Percentiles rank a stretch among this genome's conserved stretches.
These are phyloP conservation scores for Plasmopara muralis DNA, from an alignment of 352 stramenopile genomes.

Conservation along the genomic window DNA sequence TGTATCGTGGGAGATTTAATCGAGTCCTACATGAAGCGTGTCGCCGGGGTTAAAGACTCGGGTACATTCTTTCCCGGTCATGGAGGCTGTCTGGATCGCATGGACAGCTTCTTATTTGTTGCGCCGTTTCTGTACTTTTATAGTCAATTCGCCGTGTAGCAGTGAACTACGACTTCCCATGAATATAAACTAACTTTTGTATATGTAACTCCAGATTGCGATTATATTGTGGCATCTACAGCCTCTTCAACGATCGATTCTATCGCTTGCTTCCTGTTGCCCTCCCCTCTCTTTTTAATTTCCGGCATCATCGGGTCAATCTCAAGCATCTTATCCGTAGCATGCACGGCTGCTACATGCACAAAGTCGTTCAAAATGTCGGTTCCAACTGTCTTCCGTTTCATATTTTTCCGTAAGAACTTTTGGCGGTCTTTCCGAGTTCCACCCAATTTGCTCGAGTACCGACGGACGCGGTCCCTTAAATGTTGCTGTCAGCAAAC, in stretches of 20 bases:
- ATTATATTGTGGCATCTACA: constrained; percentile 49
- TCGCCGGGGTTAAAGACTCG: constrained; percentile 64
- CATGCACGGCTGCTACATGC: constrained; percentile 13
- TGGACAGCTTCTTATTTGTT: constrained; percentile 73
- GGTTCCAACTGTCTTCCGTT: constrained; percentile 12
- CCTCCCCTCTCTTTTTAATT: constrained; percentile 9
- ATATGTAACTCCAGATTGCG: constrained; percentile 1
- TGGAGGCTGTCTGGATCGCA: constrained; percentile 69
- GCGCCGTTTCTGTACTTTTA: constrained; percentile 60
- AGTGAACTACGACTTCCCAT: too few relatives aligned
- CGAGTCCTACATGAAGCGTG: constrained; percentile 67
- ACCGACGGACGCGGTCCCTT: constrained; percentile 65
- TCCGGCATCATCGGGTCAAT: constrained; percentile 11
- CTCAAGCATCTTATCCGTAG: constrained; percentile 4
- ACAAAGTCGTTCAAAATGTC: constrained; percentile 32
- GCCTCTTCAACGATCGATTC: constrained; percentile 46
- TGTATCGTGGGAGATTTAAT: constrained; percentile 61
- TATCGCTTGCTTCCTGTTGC: constrained; percentile 27
- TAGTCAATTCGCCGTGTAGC: constrained; percentile 2
- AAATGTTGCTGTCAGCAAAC: constrained; percentile 1
- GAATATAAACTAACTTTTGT: too few relatives aligned
- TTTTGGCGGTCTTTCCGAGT: constrained; percentile 60
- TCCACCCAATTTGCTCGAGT: constrained; percentile 68
- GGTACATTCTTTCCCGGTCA: constrained; percentile 67
- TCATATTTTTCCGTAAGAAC: constrained; percentile 47